Base-by-base conservation (phyloP, 2,329 filamentous ascomycete genomes). In the Cryphonectria parasitica region DNA sequence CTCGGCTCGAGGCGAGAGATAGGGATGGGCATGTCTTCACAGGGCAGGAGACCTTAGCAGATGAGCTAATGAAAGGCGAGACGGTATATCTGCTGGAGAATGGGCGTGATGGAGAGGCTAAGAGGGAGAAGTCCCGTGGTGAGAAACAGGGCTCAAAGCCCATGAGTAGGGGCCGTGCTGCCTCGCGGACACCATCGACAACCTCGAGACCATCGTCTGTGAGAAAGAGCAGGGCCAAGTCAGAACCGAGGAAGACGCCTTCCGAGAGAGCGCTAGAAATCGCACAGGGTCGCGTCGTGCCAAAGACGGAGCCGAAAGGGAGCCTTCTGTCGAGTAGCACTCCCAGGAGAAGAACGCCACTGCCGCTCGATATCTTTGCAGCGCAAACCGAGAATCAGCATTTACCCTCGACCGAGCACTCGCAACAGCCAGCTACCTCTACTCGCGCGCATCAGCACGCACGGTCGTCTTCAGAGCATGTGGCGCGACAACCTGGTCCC, bases 1-100 rank as follows among this genome's bases (percentile, higher is more conserved):
- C 41, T n/a, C 41, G 71, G 3, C 36, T 72, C 43, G 68, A 72
- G 65, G 65, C 68, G 17, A 66, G 71, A 8, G 68, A 70, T 34
- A 56, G 28, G 43, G 68, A 72, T 36, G 71, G 71, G 22, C 34
- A 64, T 28, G 52, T 71, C 0, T 71, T 71, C 1, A 4, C 31
- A 5, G 70, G 68, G 22, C 28, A 31, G 39, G 70, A 71, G 64
- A 61, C 67, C 1, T 39, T 71, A 5, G 31, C 60, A 2, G 67
- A 69, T 19, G 70, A 69, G 52, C 45, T 67, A 0, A 41, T 69
- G 15, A 41, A 28, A 3, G 70, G 64, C 28, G 70, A 69, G 64
- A 65, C 52, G 2, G 36, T 71, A 25, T 71, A 45, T 31, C 34
- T 71, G n/a, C 8, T 71, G 3, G 70, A 71, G 25, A 43, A 54